phyloP scores from a whole-genome alignment of 129 eudicot genomes.

The Artemisia annua region DNA sequence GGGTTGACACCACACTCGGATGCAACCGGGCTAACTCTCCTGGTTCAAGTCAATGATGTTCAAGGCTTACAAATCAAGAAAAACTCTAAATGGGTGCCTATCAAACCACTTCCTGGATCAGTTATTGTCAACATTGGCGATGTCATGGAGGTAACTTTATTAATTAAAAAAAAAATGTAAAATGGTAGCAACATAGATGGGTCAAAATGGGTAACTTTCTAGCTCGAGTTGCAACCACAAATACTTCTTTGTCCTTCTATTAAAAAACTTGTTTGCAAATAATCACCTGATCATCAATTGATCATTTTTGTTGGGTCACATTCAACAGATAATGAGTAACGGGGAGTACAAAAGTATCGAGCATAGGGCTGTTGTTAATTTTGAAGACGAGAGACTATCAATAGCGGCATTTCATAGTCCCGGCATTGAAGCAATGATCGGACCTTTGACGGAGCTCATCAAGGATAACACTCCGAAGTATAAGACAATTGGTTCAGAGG shows the following conservation, averaged over 20 bases:
- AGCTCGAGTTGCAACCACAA: too few relatives aligned
- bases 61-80: conserved; percentile 56
- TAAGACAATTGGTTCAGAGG: conserved; percentile 27
- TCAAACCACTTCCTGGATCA: conserved; percentile 40
- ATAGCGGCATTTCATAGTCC: conserved; percentile 51
- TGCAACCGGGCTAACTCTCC: conserved; percentile 43
- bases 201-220: too few relatives aligned
- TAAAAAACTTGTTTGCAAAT: too few relatives aligned
- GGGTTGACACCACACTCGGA: conserved; percentile 55
- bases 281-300: not conserved
- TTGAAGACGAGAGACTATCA: conserved; percentile 43
- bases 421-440: conserved; percentile 13
- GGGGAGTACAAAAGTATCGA: conserved; percentile 52
- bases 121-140: conserved; percentile 52
- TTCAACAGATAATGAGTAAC: conserved; percentile 42
- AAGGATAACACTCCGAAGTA: conserved; percentile 30
- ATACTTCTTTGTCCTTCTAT: too few relatives aligned
- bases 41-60: conserved; percentile 51
- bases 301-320: not conserved
- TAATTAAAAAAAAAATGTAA: not conserved
- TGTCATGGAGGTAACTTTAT: conserved; percentile 36
- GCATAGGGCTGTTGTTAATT: conserved; percentile 47
- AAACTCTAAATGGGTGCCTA: conserved; percentile 43
- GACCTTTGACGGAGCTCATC: conserved; percentile 33
- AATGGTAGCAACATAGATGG: too few relatives aligned